Evolutionary conservation across 805 yeast genomes (phyloP), one percentile per base, ranked within the genome.

Genomic region (Yarrowia deformans): DNA sequence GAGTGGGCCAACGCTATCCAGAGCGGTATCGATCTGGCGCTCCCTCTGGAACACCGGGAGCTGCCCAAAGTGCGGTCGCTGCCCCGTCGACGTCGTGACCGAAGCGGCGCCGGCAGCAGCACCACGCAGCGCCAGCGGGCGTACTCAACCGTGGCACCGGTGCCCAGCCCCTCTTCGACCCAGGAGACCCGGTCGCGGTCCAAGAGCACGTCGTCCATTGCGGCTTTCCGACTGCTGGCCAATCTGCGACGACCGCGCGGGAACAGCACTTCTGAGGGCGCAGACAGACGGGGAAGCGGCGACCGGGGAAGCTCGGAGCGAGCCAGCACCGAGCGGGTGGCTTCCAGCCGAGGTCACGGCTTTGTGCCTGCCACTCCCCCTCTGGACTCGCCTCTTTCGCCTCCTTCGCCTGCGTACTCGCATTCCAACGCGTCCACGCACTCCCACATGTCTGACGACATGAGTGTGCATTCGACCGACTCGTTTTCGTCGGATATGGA

Each of bases 21-120:
- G 68, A 84, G 88, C 12, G 98, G 95, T 0, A 88, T 89, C 64
- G 95, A 90, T 73, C 85, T 93, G 40, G 82, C 97, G 1, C 81
- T 93, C 64, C 97, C 95, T 71, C 75, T 94, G 29, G 87, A 84
- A 42, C 83, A 85, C 56, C 83, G 98, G 60, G 88, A 86, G 63
- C 78, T 87, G 75, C 97, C 97, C 13, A 84, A 83, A 52, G 92
- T 88, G 75, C 84, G 95, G 75, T 88, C 94, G 0, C 92, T 91
- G 16, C 97, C 97, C 7, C 80, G 94, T 71, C 83, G 95, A 71
- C 40, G 69, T 7, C 42, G 69, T 13, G 56, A 63, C 29, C 45
- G 66, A 16, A 16, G 19, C 39, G 10, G 29, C 9, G 37, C 43
- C 12, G 19, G 29, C 29, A 8, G 29, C 29, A 8, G 12, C n/a